Percentiles rank a stretch among this genome's conserved stretches.
These are phyloP conservation scores for Podospora pseudocomata DNA, from an alignment of 495 filamentous ascomycete genomes.

Conservation along the genomic window DNA sequence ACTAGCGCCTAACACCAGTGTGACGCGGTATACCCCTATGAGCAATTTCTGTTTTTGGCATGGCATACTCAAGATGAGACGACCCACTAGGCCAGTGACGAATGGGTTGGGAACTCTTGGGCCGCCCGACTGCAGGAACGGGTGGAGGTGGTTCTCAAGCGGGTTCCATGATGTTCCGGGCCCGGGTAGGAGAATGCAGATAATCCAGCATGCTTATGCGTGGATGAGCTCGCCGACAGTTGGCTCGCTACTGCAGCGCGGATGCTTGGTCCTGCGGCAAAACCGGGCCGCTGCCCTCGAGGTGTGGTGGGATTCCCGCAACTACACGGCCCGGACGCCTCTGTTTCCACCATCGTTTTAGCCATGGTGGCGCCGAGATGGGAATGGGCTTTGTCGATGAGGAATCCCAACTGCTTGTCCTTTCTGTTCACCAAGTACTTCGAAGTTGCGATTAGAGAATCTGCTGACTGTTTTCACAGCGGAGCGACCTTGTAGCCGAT, in stretches of 20 bases:
- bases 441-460: neutral
- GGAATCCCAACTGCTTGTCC: neutral
- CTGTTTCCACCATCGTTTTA: slow-evolving; percentile 19
- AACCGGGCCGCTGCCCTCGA: slow-evolving; percentile 29
- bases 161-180: slow-evolving; percentile 25
- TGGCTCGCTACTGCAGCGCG: slow-evolving; percentile 25
- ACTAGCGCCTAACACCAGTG: slow-evolving; percentile 27
- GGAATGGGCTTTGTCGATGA: slow-evolving; percentile 23
- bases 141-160: slow-evolving; percentile 32
- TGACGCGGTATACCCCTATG: slow-evolving; percentile 27
- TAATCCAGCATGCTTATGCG: slow-evolving; percentile 17
- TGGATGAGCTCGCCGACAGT: slow-evolving; percentile 19
- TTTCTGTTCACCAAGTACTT: neutral
- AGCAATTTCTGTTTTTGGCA: slow-evolving; percentile 12
- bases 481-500: slow-evolving; percentile 60
- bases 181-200: slow-evolving; percentile 14
- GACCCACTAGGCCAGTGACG: slow-evolving; percentile 14
- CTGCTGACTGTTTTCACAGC: slow-evolving; percentile 42
- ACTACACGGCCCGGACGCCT: slow-evolving; percentile 11
- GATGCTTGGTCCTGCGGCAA: slow-evolving; percentile 24
- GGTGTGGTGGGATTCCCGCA: slow-evolving; percentile 25
- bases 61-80: slow-evolving; percentile 25
- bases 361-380: slow-evolving; percentile 17
- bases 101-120: slow-evolving; percentile 7
- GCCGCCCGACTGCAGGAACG: slow-evolving; percentile 29